Evolutionary conservation across 2,329 filamentous ascomycete genomes (phyloP).

Genomic region (Xylariomycetidae sp.): DNA sequence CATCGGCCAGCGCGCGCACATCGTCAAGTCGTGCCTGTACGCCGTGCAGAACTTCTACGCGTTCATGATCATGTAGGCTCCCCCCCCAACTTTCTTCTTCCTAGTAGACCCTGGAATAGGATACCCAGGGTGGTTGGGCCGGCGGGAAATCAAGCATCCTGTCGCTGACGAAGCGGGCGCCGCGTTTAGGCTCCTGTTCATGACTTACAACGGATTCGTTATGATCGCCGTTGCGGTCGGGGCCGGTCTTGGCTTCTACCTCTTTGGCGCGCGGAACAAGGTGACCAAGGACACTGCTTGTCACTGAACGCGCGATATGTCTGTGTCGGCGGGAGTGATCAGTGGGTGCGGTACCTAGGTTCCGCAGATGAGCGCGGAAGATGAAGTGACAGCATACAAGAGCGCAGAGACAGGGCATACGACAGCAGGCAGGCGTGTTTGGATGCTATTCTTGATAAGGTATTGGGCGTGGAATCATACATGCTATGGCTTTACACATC

Average conservation of each 20-base stretch:
- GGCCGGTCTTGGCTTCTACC: slow-evolving; percentile 79
- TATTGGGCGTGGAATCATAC: no score
- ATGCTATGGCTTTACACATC: no score
- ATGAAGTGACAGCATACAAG: no score
- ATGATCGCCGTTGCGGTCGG: slow-evolving; percentile 89
- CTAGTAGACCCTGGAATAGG: not conserved
- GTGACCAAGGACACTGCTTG: slow-evolving; percentile 85
- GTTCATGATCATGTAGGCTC: slow-evolving; percentile 98
- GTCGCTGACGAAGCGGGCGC: no score
- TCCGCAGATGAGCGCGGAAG: no score
- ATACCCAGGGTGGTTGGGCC: no score
- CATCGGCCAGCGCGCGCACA: slow-evolving; percentile 58
- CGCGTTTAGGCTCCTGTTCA: slow-evolving; percentile 82
- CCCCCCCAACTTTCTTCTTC: not conserved
- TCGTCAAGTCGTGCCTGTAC: slow-evolving; percentile 79
- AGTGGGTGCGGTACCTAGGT: no score
- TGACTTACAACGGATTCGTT: slow-evolving; percentile 99
- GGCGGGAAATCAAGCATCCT: no score
- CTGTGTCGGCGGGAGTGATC: no score
- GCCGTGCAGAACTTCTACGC: slow-evolving; percentile 95
- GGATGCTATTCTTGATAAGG: no score
- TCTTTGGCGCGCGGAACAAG: slow-evolving; percentile 66
- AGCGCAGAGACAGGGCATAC: no score
- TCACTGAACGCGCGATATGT: slow-evolving; percentile 60
- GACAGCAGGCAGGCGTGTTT: no score